Base-by-base conservation (phyloP, 2,329 filamentous ascomycete species). In the Colletotrichum liaoningense region DNA sequence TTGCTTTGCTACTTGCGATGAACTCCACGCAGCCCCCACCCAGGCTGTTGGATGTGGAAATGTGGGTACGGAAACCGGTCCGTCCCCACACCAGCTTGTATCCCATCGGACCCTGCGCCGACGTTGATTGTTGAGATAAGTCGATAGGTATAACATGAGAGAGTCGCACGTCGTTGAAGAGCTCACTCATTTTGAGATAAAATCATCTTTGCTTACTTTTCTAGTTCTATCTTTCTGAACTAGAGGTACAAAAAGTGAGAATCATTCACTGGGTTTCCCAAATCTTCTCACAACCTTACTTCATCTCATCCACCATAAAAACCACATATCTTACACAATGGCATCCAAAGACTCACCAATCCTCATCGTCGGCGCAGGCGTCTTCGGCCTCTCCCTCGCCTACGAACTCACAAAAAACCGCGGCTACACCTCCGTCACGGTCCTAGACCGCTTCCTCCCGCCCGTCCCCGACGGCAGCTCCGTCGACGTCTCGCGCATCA, bases 401-500 rank as follows among this genome's bases (percentile, higher is more conserved):
- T 68, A 77, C 26, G 77, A 81, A 65, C 76, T 81, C 26, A 66
- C 46, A 4, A 65, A 75, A 3, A 65, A 69, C 16, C 69, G 75
- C 19, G 79, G 79, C 77, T 76, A 81, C 75, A 75, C 80, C 75
- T 77, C 79, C 59, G 76, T 85, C 79, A 81, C 81, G 19, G 75
- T 84, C 63, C 74, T 84, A 75, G 78, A 84, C 71, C 79, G 81
- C 4, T 79, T 78, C 63, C 74, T 81, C 0, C 82, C 83, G 4
- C 83, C 83, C 0, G 80, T 81, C 2, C 75, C 78, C 3, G 81
- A 85, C 14, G 81, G 81, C 33, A 83, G 83, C 68, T 84, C 82
- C 57, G 82, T 84, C n/a, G 83, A 85, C 70, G 79, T 83, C 22
- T 85, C 83, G 5, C 82, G 84, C 22, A 80, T 85, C 69, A 80